Evolutionary conservation across 192 early-diverging fungal genomes (phyloP).

Genomic region (Coemansia sp.): DNA sequence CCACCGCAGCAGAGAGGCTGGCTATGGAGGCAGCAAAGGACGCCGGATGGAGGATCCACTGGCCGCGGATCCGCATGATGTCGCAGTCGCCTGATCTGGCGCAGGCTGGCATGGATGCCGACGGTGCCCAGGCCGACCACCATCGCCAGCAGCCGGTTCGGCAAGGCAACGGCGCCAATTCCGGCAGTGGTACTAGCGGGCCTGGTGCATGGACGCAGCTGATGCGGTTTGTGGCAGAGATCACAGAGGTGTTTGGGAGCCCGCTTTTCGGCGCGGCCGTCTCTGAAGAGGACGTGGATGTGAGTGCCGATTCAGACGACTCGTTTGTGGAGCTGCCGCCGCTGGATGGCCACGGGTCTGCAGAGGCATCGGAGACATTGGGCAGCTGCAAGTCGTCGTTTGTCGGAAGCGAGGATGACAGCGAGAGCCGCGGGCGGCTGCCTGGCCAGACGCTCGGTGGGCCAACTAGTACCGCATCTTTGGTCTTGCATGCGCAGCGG

Average conservation of each 20-base stretch:
- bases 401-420: neutral
- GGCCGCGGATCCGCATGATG: slow-evolving; percentile 51
- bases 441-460: neutral
- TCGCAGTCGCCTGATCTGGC: slow-evolving; percentile 45
- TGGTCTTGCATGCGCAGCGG: neutral
- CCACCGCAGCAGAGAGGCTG: slow-evolving; percentile 32
- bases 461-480: too few relatives aligned
- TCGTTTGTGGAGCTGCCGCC: slow-evolving; percentile 5
- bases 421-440: neutral
- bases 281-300: neutral
- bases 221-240: slow-evolving; percentile 25
- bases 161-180: neutral
- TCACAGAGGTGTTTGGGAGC: slow-evolving; percentile 42
- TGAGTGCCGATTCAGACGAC: neutral
- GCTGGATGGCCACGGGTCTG: neutral
- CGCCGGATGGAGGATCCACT: slow-evolving; percentile 45
- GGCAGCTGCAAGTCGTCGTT: slow-evolving; percentile 6
- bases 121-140: neutral
- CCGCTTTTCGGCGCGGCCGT: neutral
- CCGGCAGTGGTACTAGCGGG: slow-evolving; percentile 1
- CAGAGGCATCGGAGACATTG: neutral
- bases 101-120: neutral
- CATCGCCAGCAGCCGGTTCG: neutral
- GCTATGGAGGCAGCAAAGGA: slow-evolving; percentile 35
- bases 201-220: slow-evolving; percentile 33